Base-by-base conservation (phyloP, 352 stramenopile species). In the Pythium oligandrum region DNA sequence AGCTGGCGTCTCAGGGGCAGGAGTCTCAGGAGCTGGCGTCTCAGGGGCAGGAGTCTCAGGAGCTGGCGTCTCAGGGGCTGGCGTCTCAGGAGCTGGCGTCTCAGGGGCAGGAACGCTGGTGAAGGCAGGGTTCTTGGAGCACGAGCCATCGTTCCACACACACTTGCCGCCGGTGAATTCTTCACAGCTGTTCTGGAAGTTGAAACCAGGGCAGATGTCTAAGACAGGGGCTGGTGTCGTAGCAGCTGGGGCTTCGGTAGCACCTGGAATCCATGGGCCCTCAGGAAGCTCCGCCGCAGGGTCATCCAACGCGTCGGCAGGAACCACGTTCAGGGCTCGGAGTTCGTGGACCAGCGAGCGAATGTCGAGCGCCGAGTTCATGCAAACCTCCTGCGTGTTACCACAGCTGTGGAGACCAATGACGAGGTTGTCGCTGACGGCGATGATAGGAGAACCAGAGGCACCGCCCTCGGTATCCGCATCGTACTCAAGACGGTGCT, bases 401-500 rank as follows among this genome's bases (percentile, higher is more conserved):
- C 71, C 75, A 44, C 75, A 86, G 51, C 68, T 68, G 61, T 86
- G 75, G 9, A 86, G 65, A 4, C 54, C 72, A 1, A 83, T 54
- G 4, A 85, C 75, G 4, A 17, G 3, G 54, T 85, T 81, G 52
- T 83, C 71, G 1, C 49, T 55, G n/a, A 56, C 43, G 4, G 61
- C 63, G 6, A 82, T 46, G 4, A 85, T 61, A 0, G 71, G 74
- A 12, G 71, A 82, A 4, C 74, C 74, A 0, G 70, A 84, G 0
- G 73, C 74, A 0, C 73, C 68, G 1, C 40, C 31, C 26, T 70
- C 48, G 2, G 74, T 83, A 48, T 85, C 74, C 0, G 71, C 61
- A 5, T 54, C 56, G 68, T 85, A 85, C 1, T 50, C 57, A 11
- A 83, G 43, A 34, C 71, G 62, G 55, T 73, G 53, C 3, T 51